A percentile compares a stretch with the other conserved stretches of the same genome.
phyloP scores from a whole-genome alignment of 1,284 basidiomycete genomes.

The Peniophora sp. region DNA sequence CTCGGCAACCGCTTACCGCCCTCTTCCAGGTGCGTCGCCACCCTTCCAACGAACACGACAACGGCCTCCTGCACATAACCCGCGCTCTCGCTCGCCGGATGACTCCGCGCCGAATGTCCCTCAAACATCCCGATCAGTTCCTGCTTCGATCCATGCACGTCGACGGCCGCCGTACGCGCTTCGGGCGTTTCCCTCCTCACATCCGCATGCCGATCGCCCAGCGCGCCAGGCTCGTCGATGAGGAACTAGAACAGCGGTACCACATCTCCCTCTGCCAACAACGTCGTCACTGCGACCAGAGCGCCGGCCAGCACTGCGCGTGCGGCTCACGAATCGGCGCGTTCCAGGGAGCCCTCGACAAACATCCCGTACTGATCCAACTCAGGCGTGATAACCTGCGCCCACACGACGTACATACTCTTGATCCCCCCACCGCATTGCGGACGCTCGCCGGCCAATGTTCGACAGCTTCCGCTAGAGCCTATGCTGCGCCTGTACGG shows the following conservation, averaged over 20 bases:
- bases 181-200: slow-evolving; percentile 86
- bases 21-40: slow-evolving; percentile 81
- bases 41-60: slow-evolving; percentile 90
- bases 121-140: slow-evolving; percentile 85
- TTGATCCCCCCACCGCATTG: slow-evolving; percentile 45
- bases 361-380: slow-evolving; percentile 94
- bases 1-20: slow-evolving; percentile 70
- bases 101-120: slow-evolving; percentile 59
- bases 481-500: slow-evolving; percentile 61
- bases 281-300: slow-evolving; percentile 65
- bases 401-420: slow-evolving; percentile 80
- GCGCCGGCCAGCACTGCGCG: slow-evolving; percentile 73
- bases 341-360: slow-evolving; percentile 82
- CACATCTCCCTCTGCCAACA: slow-evolving; percentile 60
- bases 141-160: slow-evolving; percentile 71
- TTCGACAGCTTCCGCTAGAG: slow-evolving; percentile 74
- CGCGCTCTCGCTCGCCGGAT: slow-evolving; percentile 60
- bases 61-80: slow-evolving; percentile 94
- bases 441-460: slow-evolving; percentile 66
- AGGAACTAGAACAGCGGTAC: slow-evolving; percentile 85
- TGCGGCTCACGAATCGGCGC: slow-evolving; percentile 87
- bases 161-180: slow-evolving; percentile 79
- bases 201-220: slow-evolving; percentile 80
- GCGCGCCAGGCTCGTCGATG: slow-evolving; percentile 62
- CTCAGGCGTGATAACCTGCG: slow-evolving; percentile 83